A percentile compares a stretch with the other conserved stretches of the same genome.
Conservation (phyloP, 23 red algal genomes). For the Gracilaria gracilis region DNA sequence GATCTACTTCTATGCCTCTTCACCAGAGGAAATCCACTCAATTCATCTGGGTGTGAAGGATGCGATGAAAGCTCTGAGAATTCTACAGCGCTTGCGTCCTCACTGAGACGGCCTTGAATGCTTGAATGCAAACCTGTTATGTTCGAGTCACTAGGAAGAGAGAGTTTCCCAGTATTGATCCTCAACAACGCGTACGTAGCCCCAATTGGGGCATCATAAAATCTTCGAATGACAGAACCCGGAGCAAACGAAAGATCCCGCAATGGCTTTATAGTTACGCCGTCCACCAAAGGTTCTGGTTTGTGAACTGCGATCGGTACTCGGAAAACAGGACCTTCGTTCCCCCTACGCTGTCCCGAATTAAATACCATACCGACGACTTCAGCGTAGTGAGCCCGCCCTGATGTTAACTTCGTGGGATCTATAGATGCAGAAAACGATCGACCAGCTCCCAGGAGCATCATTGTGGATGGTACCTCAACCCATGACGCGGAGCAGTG, state of each 20-base stretch:
- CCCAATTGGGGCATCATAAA: constrained; percentile 70
- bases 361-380: constrained; percentile 37
- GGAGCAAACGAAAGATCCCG: constrained; percentile 65
- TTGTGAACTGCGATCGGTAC: constrained; percentile 79
- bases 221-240: constrained; percentile 67
- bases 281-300: constrained; percentile 71
- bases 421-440: constrained; percentile 69
- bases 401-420: constrained; percentile 57
- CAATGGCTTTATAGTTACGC: constrained; percentile 51
- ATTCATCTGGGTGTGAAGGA: constrained; percentile 14
- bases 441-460: constrained; percentile 61
- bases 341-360: not conserved
- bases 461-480: constrained; percentile 49
- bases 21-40: constrained; percentile 15
- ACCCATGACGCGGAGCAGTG: constrained; percentile 61
- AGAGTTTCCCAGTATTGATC: constrained; percentile 33
- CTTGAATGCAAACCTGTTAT: not conserved
- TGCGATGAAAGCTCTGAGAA: constrained; percentile 24
- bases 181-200: constrained; percentile 64
- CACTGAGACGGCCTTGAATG: constrained; percentile 14
- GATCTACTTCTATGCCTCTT: not conserved
- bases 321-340: constrained; percentile 68
- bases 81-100: constrained; percentile 15
- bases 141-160: not conserved
- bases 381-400: constrained; percentile 73